phyloP scores from a whole-genome alignment of 2,329 filamentous ascomycete genomes.

The Pyrenophora teres region DNA sequence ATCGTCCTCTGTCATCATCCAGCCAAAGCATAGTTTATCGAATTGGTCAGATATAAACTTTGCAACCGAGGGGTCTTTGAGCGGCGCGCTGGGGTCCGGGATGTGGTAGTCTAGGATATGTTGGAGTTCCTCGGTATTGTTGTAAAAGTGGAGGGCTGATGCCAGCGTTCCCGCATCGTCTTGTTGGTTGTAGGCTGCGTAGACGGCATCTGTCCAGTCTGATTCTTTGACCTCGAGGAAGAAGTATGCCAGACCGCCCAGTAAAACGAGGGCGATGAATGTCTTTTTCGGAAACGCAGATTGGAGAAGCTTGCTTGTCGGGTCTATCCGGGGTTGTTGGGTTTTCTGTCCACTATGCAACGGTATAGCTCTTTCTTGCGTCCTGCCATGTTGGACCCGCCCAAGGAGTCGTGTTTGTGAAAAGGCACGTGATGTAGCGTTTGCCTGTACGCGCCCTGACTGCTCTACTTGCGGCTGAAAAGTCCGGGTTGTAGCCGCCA shows the following conservation, averaged over 20 bases:
- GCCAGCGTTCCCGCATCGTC: constrained; percentile 15
- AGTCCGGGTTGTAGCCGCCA: constrained; percentile 11
- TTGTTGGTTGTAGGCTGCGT: constrained; percentile 15
- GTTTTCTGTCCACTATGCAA: no score
- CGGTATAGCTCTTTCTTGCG: neutral
- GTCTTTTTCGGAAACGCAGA: constrained; percentile 44
- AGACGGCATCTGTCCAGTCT: constrained; percentile 29
- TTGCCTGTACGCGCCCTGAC: constrained; percentile 14
- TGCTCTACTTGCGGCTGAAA: constrained; percentile 16
- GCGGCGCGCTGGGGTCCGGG: constrained; percentile 21
- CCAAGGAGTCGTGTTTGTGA: constrained; percentile 3
- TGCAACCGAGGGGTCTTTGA: constrained; percentile 28
- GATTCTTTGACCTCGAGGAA: constrained; percentile 25
- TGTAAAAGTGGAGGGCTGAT: constrained; percentile 35
- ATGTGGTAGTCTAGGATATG: constrained; percentile 34
- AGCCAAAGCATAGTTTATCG: constrained; percentile 31
- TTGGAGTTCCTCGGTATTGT: constrained; percentile 33
- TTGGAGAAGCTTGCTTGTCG: constrained; percentile 16
- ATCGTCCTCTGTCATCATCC: constrained; percentile 37
- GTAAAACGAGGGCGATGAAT: constrained; percentile 26
- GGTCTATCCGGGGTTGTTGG: neutral
- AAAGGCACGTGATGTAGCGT: constrained; percentile 24
- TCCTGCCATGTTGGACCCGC: neutral
- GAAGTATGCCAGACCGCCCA: constrained; percentile 32
- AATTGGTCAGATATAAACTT: constrained; percentile 33